Evolutionary conservation across 257 asterid genomes (phyloP).

Genomic region (Solanum ossicruentum): DNA sequence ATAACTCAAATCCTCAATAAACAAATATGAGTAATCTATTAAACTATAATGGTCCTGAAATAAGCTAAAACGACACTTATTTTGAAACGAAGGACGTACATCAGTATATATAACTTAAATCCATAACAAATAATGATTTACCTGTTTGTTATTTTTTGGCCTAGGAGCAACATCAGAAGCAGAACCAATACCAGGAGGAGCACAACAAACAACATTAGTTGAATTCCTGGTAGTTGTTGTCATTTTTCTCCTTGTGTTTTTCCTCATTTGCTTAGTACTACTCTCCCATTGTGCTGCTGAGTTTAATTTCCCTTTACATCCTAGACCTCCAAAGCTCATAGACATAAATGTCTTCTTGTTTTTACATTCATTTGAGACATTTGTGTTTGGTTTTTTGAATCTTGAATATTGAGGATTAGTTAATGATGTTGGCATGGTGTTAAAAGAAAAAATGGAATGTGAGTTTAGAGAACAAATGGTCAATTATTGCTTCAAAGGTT

Average conservation of each 20-base stretch:
- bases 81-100: background rate
- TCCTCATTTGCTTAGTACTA: slow-evolving; percentile 2
- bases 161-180: slow-evolving; percentile 39
- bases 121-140: background rate
- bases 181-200: slow-evolving; percentile 55
- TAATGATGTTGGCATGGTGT: background rate
- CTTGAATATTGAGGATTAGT: background rate
- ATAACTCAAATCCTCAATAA: background rate
- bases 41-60: background rate
- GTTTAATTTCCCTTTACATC: slow-evolving; percentile 23
- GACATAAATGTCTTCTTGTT: slow-evolving; percentile 13
- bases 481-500: background rate
- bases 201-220: slow-evolving; percentile 41
- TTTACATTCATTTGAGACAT: slow-evolving; percentile 5
- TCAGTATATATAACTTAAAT: background rate
- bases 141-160: slow-evolving; percentile 25
- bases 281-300: background rate
- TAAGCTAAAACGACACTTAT: background rate
- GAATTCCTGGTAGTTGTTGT: slow-evolving; percentile 6
- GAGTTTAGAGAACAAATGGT: background rate
- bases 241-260: slow-evolving; percentile 11
- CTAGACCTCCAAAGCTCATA: slow-evolving; percentile 27
- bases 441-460: background rate
- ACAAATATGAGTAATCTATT: too few relatives aligned
- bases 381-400: background rate